Evolutionary conservation across 2,329 filamentous ascomycete genomes (phyloP).

Genomic region (Fusarium mundagurra): DNA sequence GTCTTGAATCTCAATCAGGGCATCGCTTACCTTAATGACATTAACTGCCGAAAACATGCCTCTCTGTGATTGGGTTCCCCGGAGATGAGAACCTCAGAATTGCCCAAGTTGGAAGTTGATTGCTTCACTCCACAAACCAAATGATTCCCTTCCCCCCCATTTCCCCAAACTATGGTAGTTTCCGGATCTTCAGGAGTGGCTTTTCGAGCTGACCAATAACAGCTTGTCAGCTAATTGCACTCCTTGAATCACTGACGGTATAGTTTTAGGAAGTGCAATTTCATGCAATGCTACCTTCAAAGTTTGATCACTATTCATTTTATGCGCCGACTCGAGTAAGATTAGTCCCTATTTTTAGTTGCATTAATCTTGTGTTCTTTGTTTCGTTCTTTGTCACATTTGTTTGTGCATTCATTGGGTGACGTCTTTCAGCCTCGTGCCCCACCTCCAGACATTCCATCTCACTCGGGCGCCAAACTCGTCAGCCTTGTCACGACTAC

Average conservation of each 20-base stretch:
- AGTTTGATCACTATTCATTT: neutral
- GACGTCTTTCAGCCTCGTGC: slow-evolving; percentile 25
- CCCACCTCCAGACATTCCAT: slow-evolving; percentile 23
- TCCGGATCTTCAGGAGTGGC: slow-evolving; percentile 43
- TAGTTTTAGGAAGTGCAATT: slow-evolving; percentile 11
- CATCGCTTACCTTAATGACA: slow-evolving; percentile 5
- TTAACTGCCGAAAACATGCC: slow-evolving; percentile 18
- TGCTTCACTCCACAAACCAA: slow-evolving; percentile 11
- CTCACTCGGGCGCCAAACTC: neutral
- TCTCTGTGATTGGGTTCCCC: slow-evolving; percentile 3
- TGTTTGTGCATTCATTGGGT: slow-evolving; percentile 16
- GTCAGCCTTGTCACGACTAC: slow-evolving; percentile 37
- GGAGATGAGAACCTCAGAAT: slow-evolving; percentile 19
- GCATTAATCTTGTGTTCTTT: slow-evolving; percentile 1
- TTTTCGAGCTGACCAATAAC: slow-evolving; percentile 27
- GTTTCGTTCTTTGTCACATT: neutral
- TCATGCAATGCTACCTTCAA: slow-evolving; percentile 7
- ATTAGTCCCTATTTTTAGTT: slow-evolving; percentile 20
- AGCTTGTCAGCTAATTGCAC: neutral
- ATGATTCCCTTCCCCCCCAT: slow-evolving; percentile 6
- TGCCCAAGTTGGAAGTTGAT: neutral
- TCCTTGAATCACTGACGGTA: neutral
- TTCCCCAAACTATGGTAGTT: slow-evolving; percentile 39
- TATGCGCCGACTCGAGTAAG: slow-evolving; percentile 5
- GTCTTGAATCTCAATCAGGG: neutral